Base-by-base conservation (phyloP, 2,329 filamentous ascomycete species). In the Sporothrix pseudoabietina region DNA sequence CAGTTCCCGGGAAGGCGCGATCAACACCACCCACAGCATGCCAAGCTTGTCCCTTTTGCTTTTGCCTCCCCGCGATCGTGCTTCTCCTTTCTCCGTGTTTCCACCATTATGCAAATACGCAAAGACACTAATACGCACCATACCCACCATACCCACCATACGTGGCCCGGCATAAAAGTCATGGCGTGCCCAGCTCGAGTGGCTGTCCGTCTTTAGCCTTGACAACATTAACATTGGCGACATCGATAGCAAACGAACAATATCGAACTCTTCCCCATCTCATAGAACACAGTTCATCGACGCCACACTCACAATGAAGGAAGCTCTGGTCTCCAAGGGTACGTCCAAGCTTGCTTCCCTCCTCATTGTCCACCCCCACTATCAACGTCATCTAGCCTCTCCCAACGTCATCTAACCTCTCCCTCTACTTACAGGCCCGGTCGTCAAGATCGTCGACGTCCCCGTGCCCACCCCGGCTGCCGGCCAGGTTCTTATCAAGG, bases 381-480 rank as follows among this genome's bases (percentile, higher is more conserved):
- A 22, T 32, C 19, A 6, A 6, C 63, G 26, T 26, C 26, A 26
- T 26, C 26, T 26, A 26, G 2, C 26, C 26, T 26, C 26, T n/a
- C n/a, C n/a, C n/a, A n/a, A n/a, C n/a, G n/a, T n/a, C n/a, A n/a
- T n/a, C n/a, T 63, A 63, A 63, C 63, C 41, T 26, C 16, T 35
- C 16, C 22, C 8, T 63, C 66, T n/a, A 7, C 19, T 32, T 35
- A 8, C 54, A 81, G 81, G 78, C 26, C 75, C 78, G 16, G 74
- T 65, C 72, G 83, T 84, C 76, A 69, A 79, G 65, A 80, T 84
- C 57, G 76, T 81, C 70, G 82, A 84, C 77, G 80, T 80, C 4
- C 80, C 82, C 12, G 78, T 84, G 71, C 83, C 83, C 0, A 76
- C 79, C 71, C 82, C 82, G 5, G 79, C 79, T 16, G 77, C 79